These are phyloP conservation scores for Brassica incana DNA, from an alignment of 345 rosid genomes.

Conservation along the genomic window DNA sequence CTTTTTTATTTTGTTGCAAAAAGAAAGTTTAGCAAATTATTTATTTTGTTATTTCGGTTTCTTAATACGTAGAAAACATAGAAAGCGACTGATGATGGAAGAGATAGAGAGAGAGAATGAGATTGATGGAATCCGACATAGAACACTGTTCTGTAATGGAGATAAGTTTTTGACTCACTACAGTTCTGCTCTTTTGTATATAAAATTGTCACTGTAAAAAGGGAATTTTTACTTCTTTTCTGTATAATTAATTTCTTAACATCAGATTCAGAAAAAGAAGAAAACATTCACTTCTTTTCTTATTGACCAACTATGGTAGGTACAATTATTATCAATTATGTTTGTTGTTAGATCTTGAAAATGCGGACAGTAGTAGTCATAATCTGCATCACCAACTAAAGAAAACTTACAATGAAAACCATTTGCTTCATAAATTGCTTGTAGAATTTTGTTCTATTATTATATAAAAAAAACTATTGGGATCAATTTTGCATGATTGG, in stretches of 20 bases:
- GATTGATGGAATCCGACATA: conserved; percentile 56
- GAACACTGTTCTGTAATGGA: conserved; percentile 44
- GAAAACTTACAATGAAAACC: neutral
- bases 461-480: neutral
- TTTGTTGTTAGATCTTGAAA: conserved; percentile 28
- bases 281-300: neutral
- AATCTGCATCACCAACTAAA: conserved; percentile 6
- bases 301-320: conserved; percentile 23
- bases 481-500: neutral
- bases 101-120: conserved; percentile 25
- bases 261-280: neutral
- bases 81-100: conserved; percentile 57
- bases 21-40: neutral
- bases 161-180: conserved; percentile 50
- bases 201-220: neutral
- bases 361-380: conserved; percentile 3
- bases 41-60: conserved; percentile 28
- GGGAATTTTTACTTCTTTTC: neutral
- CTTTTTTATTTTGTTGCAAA: conserved; percentile 14
- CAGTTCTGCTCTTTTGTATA: conserved; percentile 29
- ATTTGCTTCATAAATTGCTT: neutral
- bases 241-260: neutral
- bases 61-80: conserved; percentile 49
- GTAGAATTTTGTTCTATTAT: neutral
- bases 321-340: conserved; percentile 30